Percentiles rank a stretch among this genome's conserved stretches.
Evolutionary conservation across 345 rosid species (phyloP).

Genomic region (Mangifera indica): DNA sequence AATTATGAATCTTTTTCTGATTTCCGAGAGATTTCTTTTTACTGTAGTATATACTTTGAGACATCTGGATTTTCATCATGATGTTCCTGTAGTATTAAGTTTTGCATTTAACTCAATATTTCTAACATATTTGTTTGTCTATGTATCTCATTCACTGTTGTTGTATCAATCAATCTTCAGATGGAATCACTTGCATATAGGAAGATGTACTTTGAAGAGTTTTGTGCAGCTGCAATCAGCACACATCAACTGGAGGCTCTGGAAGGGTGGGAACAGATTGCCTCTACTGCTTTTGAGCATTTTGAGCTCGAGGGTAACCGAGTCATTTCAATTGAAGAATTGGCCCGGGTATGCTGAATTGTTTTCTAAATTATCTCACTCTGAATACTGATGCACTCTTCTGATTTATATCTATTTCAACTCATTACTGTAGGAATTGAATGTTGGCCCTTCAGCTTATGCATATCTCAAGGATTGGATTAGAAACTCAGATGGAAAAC

Average conservation of each 20-base stretch:
- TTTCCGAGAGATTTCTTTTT: not conserved
- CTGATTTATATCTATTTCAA: constrained; percentile 5
- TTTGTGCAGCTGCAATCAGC: constrained; percentile 85
- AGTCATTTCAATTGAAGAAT: constrained; percentile 64
- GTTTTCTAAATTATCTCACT: not conserved
- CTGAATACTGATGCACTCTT: not conserved
- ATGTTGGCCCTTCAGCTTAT: constrained; percentile 78
- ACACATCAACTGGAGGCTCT: constrained; percentile 70
- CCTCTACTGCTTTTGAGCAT: constrained; percentile 59
- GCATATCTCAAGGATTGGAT: constrained; percentile 77
- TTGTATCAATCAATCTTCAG: constrained; percentile 30
- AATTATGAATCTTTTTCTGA: not conserved
- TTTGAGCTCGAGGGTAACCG: constrained; percentile 77
- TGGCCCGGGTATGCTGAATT: constrained; percentile 56
- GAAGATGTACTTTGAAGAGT: constrained; percentile 78
- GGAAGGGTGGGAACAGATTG: constrained; percentile 73
- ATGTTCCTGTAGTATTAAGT: not conserved
- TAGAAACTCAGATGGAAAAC: constrained; percentile 76
- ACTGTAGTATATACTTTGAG: not conserved
- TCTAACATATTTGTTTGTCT: not conserved
- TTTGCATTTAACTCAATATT: not conserved
- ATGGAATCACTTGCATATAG: constrained; percentile 70
- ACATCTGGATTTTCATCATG: not conserved
- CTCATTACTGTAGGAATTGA: constrained; percentile 57
- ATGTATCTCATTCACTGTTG: not conserved